Evolutionary conservation across 2,329 filamentous ascomycete genomes (phyloP).

Genomic region (Claviceps citrina): DNA sequence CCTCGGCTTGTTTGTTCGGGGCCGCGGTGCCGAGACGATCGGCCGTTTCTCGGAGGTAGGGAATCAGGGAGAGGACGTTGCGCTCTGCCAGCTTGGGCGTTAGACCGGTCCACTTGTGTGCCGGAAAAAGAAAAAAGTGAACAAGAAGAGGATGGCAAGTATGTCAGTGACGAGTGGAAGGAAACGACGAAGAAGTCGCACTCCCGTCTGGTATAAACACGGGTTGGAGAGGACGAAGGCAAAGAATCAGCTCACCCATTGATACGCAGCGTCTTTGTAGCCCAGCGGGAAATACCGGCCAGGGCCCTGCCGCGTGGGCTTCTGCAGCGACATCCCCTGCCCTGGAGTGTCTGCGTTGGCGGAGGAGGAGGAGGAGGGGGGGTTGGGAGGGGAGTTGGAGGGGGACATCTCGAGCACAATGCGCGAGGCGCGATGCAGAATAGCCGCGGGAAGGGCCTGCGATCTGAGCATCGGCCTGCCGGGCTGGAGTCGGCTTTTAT

Average conservation of each 20-base stretch:
- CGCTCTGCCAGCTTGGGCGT: constrained; percentile 75
- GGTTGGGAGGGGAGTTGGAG: too few relatives aligned
- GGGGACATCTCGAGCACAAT: too few relatives aligned
- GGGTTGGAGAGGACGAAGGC: too few relatives aligned
- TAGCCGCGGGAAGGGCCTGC: neutral
- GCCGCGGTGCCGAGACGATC: constrained; percentile 39
- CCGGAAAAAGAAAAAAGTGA: too few relatives aligned
- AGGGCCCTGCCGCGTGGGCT: constrained; percentile 12
- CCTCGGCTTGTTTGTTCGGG: too few relatives aligned
- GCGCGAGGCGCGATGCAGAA: too few relatives aligned
- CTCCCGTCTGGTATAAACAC: too few relatives aligned
- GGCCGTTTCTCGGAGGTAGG: constrained; percentile 64
- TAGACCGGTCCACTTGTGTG: constrained; percentile 64
- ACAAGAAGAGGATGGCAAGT: too few relatives aligned
- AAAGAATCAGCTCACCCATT: constrained; percentile 52
- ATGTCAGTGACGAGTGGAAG: too few relatives aligned
- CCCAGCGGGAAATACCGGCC: constrained; percentile 60
- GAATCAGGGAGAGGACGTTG: constrained; percentile 72
- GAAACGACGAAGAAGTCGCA: constrained; percentile 12
- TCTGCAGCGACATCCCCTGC: constrained; percentile 17
- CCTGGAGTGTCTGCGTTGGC: too few relatives aligned
- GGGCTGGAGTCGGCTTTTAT: too few relatives aligned
- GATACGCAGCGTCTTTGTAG: constrained; percentile 79
- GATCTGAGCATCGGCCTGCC: neutral
- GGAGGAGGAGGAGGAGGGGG: too few relatives aligned